Evolutionary conservation across 1,139 yeast species (phyloP), one percentile per base, ranked within the genome.

Genomic region (Candida smagusa): DNA sequence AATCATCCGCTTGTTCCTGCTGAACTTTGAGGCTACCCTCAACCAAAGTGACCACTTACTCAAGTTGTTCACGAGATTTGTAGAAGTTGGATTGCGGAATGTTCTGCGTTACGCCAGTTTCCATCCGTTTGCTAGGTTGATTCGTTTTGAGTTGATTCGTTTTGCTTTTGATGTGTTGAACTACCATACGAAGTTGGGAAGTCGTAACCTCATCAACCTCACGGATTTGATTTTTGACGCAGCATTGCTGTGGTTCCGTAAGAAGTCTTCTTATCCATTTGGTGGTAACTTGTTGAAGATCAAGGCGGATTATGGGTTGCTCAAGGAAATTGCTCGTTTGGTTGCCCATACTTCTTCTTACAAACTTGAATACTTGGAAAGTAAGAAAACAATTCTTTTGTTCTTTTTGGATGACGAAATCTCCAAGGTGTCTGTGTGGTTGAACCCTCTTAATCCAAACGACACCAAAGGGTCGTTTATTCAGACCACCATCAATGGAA

Each of bases 21-120:
- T 95, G n/a, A 84, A 81, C 52, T 86, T 89, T 61, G 89, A 88
- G 56, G 89, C 96, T 0, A 77, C 90, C 0, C 62, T 80, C 53
- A 79, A 79, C 51, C 87, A 84, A 53, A 83, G 92, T 61, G 79
- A 75, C 41, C 89, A 84, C 50, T 63, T 85, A 27, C 63, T 87
- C 47, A 82, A 80, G 46, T 61, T 85, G 41, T 86, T 87, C 54
- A 83, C 92, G 0, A 64, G 81, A 30, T 70, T 84, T 44, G 68
- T 80, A 16, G 63, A 73, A 28, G 65, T 74, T 26, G 89, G 94
- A 1, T 68, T 90, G 47, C 56, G 65, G 12, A 75, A 78, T 28
- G 61, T 81, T 38, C 30, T 9, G 12, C 53, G 61, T 7, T 50
- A 57, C 35, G 96, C 95, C 5, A 83, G 94, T 51, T 63, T 74